Evolutionary conservation across 306 rosid genomes (phyloP).

Genomic region (Fragaria nilgerrensis): DNA sequence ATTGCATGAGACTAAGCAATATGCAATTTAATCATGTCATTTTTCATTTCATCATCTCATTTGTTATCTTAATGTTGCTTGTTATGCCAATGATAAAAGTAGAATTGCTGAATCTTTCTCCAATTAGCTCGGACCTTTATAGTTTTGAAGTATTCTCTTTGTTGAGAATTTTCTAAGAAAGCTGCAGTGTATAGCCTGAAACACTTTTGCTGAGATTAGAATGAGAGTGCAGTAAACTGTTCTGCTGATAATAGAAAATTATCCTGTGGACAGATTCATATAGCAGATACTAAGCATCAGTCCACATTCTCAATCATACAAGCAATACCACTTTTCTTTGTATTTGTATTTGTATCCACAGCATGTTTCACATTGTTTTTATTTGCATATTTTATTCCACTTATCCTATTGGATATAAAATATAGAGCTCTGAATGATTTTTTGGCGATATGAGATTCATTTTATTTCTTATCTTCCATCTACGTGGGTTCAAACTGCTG

Average conservation of each 20-base stretch:
- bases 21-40: neutral
- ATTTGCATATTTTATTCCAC: neutral
- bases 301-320: neutral
- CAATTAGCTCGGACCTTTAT: neutral
- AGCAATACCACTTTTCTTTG: neutral
- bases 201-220: conserved; percentile 8
- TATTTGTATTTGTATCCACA: neutral
- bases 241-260: neutral
- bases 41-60: neutral
- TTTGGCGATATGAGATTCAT: conserved; percentile 2
- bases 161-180: neutral
- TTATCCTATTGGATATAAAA: neutral
- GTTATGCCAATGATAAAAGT: conserved; percentile 10
- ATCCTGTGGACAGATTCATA: conserved; percentile 8
- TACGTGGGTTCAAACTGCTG: neutral
- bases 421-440: conserved; percentile 1
- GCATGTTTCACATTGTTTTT: neutral
- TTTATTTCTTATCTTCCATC: neutral
- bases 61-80: conserved; percentile 13
- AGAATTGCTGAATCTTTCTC: neutral
- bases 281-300: neutral
- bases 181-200: neutral
- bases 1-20: conserved; percentile 17
- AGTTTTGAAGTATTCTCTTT: neutral
- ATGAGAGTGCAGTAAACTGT: neutral